These are phyloP conservation scores for Rosa persica DNA, from an alignment of 306 rosid species.

Conservation along the genomic window DNA sequence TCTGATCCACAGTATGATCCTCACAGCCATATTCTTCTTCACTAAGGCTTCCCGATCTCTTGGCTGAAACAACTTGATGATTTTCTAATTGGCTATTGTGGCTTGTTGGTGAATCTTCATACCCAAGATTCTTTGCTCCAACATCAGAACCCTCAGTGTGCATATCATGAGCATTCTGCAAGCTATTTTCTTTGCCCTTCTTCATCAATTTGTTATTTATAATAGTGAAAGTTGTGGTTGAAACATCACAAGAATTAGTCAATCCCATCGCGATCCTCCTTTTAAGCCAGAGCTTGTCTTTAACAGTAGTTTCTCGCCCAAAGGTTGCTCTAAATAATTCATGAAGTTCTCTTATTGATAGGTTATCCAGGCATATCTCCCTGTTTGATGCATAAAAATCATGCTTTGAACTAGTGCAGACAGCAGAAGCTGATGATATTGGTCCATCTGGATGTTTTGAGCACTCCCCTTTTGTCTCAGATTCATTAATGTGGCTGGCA, in stretches of 20 bases:
- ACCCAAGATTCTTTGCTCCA: slow-evolving; percentile 35
- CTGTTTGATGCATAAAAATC: slow-evolving; percentile 59
- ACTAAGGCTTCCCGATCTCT: slow-evolving; percentile 36
- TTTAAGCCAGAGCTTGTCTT: slow-evolving; percentile 90
- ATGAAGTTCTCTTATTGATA: slow-evolving; percentile 90
- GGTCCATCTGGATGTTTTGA: slow-evolving; percentile 59
- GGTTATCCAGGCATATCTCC: slow-evolving; percentile 79
- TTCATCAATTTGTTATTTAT: slow-evolving; percentile 58
- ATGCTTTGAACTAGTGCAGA: slow-evolving; percentile 40
- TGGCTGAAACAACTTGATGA: slow-evolving; percentile 42
- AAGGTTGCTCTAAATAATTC: slow-evolving; percentile 82
- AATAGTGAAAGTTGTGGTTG: slow-evolving; percentile 64
- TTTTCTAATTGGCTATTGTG: slow-evolving; percentile 43
- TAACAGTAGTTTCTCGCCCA: slow-evolving; percentile 92
- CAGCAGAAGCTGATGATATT: slow-evolving; percentile 58
- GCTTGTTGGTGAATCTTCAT: slow-evolving; percentile 44
- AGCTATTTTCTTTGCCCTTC: slow-evolving; percentile 43
- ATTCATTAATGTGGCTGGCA: slow-evolving; percentile 43
- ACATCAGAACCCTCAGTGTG: slow-evolving; percentile 29
- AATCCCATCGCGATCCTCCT: slow-evolving; percentile 95
- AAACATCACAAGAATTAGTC: slow-evolving; percentile 80
- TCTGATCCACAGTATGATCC: slow-evolving; percentile 48
- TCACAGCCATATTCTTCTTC: slow-evolving; percentile 52
- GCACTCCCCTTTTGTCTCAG: slow-evolving; percentile 50
- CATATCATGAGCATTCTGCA: slow-evolving; percentile 38